Base-by-base conservation (phyloP, 2,329 filamentous ascomycete genomes). In the Diaporthe humulicola region DNA sequence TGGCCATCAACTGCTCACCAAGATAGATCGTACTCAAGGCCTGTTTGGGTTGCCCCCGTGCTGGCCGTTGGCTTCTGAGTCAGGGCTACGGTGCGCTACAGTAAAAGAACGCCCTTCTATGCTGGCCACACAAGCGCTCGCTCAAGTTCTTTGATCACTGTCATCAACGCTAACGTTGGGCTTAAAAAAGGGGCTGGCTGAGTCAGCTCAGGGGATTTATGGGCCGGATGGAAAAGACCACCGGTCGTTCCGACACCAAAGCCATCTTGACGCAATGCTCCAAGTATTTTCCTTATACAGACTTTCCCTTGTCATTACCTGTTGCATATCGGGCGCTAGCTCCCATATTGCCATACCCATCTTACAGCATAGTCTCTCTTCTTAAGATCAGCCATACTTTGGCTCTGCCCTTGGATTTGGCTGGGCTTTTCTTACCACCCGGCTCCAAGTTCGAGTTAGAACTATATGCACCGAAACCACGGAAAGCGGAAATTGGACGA, bases 181-280 rank as follows among this genome's bases (percentile, higher is more conserved):
- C 45, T 36, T 12, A 14, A 67, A 67, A 67, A 67, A 42, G 56
- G 57, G 70, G 70, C 36, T 56, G 25, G 70, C 70, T 72, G 57
- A 72, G 70, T 72, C 70, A 72, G 45, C 70, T 64, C 54, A 52
- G 28, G 70, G 30, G 28, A 42, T 64, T 64, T 52, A 56, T 52
- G 57, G 70, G 70, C 17, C 70, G 17, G 7, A 45, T 3, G 42
- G 38, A 72, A 64, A 54, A 69, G 48, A 38, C 36, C 42, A 54
- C 70, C 70, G 57, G 28, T 64, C 19, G 25, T 64, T 72, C 70
- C 57, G 70, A 33, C 57, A 7, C 22, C 45, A 25, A 54, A 19
- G 22, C 45, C 33, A 7, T 40, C 5, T 40, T 54, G 15, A 12
- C 19, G 8, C 45, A 28, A 10, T 30, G 30, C 38, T 52, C 19